Evolutionary conservation across 306 rosid species (phyloP), one percentile per base, ranked within the genome.

Genomic region (Lithocarpus polystachyus): DNA sequence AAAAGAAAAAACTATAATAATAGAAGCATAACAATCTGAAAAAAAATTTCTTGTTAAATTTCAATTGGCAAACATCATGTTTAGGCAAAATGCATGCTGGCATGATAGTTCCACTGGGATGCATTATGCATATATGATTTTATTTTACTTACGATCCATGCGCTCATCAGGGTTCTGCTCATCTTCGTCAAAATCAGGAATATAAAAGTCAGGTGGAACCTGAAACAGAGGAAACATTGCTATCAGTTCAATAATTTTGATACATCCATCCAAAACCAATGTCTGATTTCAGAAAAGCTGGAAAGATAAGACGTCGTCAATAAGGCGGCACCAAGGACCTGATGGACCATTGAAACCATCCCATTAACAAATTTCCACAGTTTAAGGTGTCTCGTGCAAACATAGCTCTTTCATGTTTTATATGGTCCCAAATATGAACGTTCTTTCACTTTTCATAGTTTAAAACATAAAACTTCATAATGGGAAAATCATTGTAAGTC

Each of bases 151-250:
- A 95, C 99, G 96, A 86, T 90, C 90, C 77, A 87, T 80, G 68
- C 99, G 99, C 85, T 91, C 97, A 84, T 95, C 99, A 22, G 99
- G 98, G 85, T 93, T 93, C 77, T 89, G 98, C 88, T 83, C 92
- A 79, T 95, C 98, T 87, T 95, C 99, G 65, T 95, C 92, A 8
- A 91, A 84, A 72, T 95, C 99, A 11, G 99, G 99, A 87, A 95
- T 87, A 84, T 90, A 93, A 79, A 95, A 88, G 83, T 95, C 99
- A 12, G 99, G 99, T 45, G 98, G 99, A 77, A 95, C 98, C 99
- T 95, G 93, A 77, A 53, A 80, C 4, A 51, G 79, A 70, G 37
- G 86, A 79, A 68, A 20, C 37, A 18, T 79, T 68, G 71, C 82
- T 75, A 20, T 62, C 54, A 40, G 35, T 59, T 20, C 71, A 31